Evolutionary conservation across 768 basidiomycete species (phyloP).

Genomic region (Amanita molliuscula): DNA sequence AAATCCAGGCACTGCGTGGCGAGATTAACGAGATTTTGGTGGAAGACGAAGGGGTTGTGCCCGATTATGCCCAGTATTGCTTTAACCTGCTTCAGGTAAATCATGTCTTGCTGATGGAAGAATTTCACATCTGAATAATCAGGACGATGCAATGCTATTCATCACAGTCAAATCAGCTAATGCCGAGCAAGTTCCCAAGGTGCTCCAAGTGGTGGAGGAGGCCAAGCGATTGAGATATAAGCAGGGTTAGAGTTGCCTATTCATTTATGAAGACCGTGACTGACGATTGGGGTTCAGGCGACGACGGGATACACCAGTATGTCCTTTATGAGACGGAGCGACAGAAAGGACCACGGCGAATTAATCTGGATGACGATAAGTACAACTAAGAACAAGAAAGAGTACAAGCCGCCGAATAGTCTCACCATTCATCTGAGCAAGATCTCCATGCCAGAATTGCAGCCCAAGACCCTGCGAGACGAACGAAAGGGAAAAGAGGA

Average conservation of each 20-base stretch:
- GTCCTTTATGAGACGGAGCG: slow-evolving; percentile 53
- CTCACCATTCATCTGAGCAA: slow-evolving; percentile 74
- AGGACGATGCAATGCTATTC: slow-evolving; percentile 80
- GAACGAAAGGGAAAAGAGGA: slow-evolving; percentile 27
- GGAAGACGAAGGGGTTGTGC: slow-evolving; percentile 48
- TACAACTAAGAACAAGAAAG: slow-evolving; percentile 20
- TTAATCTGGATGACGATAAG: slow-evolving; percentile 59
- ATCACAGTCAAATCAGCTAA: slow-evolving; percentile 60
- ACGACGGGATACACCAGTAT: slow-evolving; percentile 64
- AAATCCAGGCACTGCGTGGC: slow-evolving; percentile 55
- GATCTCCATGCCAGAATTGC: slow-evolving; percentile 79
- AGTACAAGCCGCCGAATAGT: slow-evolving; percentile 59
- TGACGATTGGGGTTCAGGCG: slow-evolving; percentile 22
- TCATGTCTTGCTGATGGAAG: not conserved
- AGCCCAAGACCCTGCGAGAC: slow-evolving; percentile 31
- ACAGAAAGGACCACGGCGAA: slow-evolving; percentile 50
- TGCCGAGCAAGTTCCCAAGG: slow-evolving; percentile 60
- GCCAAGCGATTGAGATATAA: slow-evolving; percentile 71
- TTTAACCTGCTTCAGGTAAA: slow-evolving; percentile 50
- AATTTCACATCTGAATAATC: not conserved
- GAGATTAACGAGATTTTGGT: slow-evolving; percentile 71
- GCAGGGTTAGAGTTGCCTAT: slow-evolving; percentile 35
- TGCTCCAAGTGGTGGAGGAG: slow-evolving; percentile 71
- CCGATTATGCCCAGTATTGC: slow-evolving; percentile 66
- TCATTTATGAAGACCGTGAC: not conserved